Percentiles rank a stretch among this genome's conserved stretches.
Evolutionary conservation across 2,329 filamentous ascomycete genomes (phyloP).

Genomic region (Cercospora janseana): DNA sequence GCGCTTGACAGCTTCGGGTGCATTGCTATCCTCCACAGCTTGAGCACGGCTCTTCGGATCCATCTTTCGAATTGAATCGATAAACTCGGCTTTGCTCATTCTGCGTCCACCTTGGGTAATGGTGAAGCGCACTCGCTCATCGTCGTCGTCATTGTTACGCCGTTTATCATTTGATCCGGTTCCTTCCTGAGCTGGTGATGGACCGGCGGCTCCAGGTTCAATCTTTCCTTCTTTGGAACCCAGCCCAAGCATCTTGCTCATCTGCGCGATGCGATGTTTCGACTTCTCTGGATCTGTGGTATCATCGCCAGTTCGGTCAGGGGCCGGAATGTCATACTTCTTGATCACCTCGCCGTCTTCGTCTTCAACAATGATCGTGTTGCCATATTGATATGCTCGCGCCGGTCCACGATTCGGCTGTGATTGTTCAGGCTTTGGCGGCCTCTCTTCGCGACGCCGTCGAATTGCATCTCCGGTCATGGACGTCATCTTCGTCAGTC

Average conservation of each 20-base stretch:
- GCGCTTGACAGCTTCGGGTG: constrained; percentile 48
- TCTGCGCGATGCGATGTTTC: constrained; percentile 48
- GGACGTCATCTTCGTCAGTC: constrained; percentile 44
- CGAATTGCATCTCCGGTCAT: constrained; percentile 42
- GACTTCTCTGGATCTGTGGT: constrained; percentile 31
- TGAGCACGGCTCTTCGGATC: constrained; percentile 63
- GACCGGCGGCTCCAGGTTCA: constrained; percentile 25
- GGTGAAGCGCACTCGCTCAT: constrained; percentile 71
- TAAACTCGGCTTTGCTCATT: constrained; percentile 79
- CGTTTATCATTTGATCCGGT: constrained; percentile 20
- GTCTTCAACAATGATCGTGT: constrained; percentile 86
- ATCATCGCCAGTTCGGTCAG: constrained; percentile 41
- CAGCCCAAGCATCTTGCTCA: constrained; percentile 56
- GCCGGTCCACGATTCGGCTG: constrained; percentile 66
- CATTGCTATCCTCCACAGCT: constrained; percentile 49
- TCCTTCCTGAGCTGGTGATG: constrained; percentile 12
- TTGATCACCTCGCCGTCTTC: constrained; percentile 84
- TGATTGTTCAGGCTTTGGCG: constrained; percentile 36
- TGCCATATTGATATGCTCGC: constrained; percentile 81
- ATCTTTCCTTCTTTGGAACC: constrained; percentile 31
- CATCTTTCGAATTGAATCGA: constrained; percentile 69
- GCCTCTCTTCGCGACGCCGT: constrained; percentile 41
- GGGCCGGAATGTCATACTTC: constrained; percentile 69
- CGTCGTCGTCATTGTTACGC: constrained; percentile 56
- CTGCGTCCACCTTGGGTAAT: constrained; percentile 69